A percentile compares a stretch with the other conserved stretches of the same genome.
phyloP scores from a whole-genome alignment of 495 filamentous ascomycete genomes.

The Lophiostoma macrostomum region DNA sequence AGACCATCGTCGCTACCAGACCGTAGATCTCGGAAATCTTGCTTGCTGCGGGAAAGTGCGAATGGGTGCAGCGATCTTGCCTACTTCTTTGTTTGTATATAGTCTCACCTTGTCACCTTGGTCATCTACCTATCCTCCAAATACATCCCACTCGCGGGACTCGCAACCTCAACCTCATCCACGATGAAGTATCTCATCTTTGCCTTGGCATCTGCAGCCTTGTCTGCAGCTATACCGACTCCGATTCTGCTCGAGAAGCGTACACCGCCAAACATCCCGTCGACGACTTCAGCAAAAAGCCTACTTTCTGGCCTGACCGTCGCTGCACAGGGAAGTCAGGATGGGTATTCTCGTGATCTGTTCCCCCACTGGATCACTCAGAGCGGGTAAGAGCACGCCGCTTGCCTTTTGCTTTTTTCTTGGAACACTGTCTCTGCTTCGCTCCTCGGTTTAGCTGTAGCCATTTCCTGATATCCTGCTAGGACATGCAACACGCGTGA shows the following conservation, averaged over 20 bases:
- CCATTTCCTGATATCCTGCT: not conserved
- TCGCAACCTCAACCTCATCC: too few species aligned
- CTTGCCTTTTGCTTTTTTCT: too few species aligned
- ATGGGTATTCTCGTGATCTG: conserved; percentile 56
- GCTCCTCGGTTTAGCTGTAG: conserved; percentile 26
- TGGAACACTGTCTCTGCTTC: conserved; percentile 39
- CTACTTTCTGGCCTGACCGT: conserved; percentile 56
- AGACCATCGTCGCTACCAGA: conserved; percentile 11
- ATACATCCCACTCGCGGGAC: too few species aligned
- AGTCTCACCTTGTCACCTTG: too few species aligned
- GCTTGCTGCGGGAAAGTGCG: too few species aligned
- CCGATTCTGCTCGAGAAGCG: conserved; percentile 18
- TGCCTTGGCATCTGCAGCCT: not conserved
- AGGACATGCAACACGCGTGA: conserved; percentile 49
- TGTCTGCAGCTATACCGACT: conserved; percentile 2
- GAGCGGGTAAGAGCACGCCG: too few species aligned
- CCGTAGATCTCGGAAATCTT: not conserved
- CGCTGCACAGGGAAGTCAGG: conserved; percentile 50
- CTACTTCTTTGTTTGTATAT: too few species aligned
- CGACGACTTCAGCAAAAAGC: conserved; percentile 49
- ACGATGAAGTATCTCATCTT: conserved; percentile 8
- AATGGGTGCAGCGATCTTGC: too few species aligned
- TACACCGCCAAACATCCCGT: conserved; percentile 58
- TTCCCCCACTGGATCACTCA: conserved; percentile 70
- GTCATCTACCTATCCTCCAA: too few species aligned